Conservation (phyloP, 148 eudicot genomes). For the Heliosperma pusillum region DNA sequence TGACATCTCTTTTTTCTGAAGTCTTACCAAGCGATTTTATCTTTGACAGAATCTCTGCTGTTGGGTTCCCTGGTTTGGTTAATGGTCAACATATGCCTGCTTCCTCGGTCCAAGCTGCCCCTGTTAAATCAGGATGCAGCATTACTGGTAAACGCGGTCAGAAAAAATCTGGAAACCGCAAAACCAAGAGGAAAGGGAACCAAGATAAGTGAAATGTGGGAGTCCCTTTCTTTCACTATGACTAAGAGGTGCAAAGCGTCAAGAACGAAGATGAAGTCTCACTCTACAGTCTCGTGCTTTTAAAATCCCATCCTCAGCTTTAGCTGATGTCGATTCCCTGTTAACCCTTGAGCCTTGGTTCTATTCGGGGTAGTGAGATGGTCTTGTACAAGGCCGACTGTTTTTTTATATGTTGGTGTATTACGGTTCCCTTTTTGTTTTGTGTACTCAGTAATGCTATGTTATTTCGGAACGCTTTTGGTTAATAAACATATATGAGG, state of each 20-base stretch:
- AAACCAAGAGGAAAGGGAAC: conserved; percentile 45
- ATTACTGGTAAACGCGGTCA: conserved; percentile 44
- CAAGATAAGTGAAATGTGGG: conserved; percentile 26
- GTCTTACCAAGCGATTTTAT: conserved; percentile 11
- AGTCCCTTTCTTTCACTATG: conserved; percentile 33
- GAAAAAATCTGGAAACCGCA: conserved; percentile 47
- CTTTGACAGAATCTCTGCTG: conserved; percentile 95
- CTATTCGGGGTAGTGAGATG: background rate
- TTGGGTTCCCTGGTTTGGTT: conserved; percentile 99
- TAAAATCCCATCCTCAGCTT: background rate
- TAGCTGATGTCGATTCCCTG: conserved; percentile 1
- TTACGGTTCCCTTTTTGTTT: background rate
- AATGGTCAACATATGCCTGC: conserved; percentile 75
- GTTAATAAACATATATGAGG: background rate
- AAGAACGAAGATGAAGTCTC: conserved; percentile 64
- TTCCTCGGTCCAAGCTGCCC: conserved; percentile 42
- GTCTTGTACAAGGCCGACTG: background rate
- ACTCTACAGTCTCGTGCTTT: background rate
- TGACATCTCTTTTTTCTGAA: background rate
- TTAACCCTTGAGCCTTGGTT: background rate
- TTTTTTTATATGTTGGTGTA: conserved; percentile 4
- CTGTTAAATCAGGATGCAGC: conserved; percentile 45
- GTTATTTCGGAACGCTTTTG: conserved; percentile 3
- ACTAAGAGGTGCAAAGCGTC: conserved; percentile 81
- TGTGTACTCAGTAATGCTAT: background rate